A percentile compares a stretch with the other conserved stretches of the same genome.
Evolutionary conservation across 176 grass and related monocot genomes (phyloP).

Genomic region (Avena sativa): DNA sequence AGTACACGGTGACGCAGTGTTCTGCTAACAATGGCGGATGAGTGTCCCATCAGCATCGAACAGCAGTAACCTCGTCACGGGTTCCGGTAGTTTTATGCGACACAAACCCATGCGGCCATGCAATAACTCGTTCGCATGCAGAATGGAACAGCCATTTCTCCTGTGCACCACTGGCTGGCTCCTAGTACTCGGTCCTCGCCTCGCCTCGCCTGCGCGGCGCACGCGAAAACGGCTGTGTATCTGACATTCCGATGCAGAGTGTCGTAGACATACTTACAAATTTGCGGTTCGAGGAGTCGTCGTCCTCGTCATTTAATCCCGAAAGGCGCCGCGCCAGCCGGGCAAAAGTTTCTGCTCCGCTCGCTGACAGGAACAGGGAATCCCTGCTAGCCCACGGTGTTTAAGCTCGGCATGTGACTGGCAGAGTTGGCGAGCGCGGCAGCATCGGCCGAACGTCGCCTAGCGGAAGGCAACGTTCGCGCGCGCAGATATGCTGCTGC

Average conservation of each 20-base stretch:
- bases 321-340: conserved; percentile 30
- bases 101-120: neutral
- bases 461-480: conserved; percentile 27
- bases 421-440: neutral
- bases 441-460: conserved; percentile 19
- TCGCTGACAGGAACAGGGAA: neutral
- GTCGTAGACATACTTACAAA: neutral
- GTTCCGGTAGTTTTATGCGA: neutral
- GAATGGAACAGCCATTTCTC: neutral
- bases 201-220: neutral
- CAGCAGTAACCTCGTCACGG: conserved; percentile 9
- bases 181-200: no score
- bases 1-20: no score
- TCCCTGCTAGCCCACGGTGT: neutral
- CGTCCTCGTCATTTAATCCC: conserved; percentile 39
- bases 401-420: conserved; percentile 34
- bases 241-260: conserved; percentile 8
- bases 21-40: no score
- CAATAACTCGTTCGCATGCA: neutral
- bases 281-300: neutral
- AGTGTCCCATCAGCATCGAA: conserved; percentile 12
- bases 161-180: neutral
- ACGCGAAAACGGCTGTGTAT: neutral
- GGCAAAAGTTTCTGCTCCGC: conserved; percentile 7
- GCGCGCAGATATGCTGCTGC: neutral